phyloP scores from a whole-genome alignment of 345 rosid genomes.

The Sapria himalayana region DNA sequence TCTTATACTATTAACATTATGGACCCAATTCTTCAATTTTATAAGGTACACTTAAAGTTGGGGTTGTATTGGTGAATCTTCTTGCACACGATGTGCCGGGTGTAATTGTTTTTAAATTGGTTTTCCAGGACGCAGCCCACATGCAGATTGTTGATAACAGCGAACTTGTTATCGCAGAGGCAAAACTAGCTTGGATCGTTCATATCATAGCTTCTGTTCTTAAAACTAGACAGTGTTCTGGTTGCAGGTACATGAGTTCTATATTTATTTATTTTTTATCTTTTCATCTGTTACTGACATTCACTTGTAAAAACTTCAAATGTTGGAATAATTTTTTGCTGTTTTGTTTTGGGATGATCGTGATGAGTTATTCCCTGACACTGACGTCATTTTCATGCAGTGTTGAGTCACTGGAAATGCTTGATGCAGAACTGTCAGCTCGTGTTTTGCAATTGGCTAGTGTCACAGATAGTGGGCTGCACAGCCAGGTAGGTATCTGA shows the following conservation, averaged over 20 bases:
- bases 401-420: constrained; percentile 78
- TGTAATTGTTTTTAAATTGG: constrained; percentile 4
- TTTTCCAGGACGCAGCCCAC: constrained; percentile 56
- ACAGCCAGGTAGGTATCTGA: constrained; percentile 82
- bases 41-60: constrained; percentile 71
- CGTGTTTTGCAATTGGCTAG: constrained; percentile 83
- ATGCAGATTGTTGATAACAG: constrained; percentile 35
- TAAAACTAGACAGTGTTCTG: constrained; percentile 70
- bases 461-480: constrained; percentile 81
- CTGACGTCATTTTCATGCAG: constrained; percentile 24
- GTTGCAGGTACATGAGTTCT: constrained; percentile 43
- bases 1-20: constrained; percentile 54
- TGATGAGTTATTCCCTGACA: constrained; percentile 5
- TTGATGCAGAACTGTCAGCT: constrained; percentile 99
- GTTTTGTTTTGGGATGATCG: constrained; percentile 1
- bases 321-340: too few species aligned
- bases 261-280: not conserved
- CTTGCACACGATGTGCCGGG: too few species aligned
- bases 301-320: constrained; percentile 8
- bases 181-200: constrained; percentile 91
- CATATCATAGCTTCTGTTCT: constrained; percentile 88
- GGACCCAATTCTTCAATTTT: constrained; percentile 89
- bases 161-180: constrained; percentile 71
- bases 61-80: too few species aligned
- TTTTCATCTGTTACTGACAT: constrained; percentile 1